Evolutionary conservation across 306 rosid genomes (phyloP).

Genomic region (Cucurbita maxima): DNA sequence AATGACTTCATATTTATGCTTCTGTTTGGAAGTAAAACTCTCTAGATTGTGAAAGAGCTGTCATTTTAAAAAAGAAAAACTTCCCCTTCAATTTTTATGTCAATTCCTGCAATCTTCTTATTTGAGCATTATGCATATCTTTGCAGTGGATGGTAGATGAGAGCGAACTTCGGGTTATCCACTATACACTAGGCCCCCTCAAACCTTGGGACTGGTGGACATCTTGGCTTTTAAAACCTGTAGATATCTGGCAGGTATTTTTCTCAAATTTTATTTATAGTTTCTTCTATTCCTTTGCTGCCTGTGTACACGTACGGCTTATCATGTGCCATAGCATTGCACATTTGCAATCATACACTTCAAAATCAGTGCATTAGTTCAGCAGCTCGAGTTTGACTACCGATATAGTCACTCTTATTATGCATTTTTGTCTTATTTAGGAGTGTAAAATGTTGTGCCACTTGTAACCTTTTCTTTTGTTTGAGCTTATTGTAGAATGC

Average conservation of each 20-base stretch:
- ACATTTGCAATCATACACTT: background rate
- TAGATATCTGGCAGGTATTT: constrained; percentile 97
- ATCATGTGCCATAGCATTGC: background rate
- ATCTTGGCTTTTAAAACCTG: constrained; percentile 97
- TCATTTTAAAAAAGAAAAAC: background rate
- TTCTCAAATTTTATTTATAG: background rate
- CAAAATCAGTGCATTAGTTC: background rate
- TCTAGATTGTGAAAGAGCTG: background rate
- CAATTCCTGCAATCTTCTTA: background rate
- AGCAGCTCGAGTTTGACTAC: background rate
- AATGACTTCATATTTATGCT: background rate
- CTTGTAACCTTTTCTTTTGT: background rate
- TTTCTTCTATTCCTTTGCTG: background rate
- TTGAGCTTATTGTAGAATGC: constrained; percentile 43
- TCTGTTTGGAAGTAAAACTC: background rate
- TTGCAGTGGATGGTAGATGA: constrained; percentile 97
- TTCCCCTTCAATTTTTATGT: background rate
- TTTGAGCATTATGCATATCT: background rate
- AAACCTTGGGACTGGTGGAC: constrained; percentile 99
- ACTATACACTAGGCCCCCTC: constrained; percentile 94
- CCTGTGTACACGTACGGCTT: background rate
- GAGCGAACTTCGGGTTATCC: constrained; percentile 77
- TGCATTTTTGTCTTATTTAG: background rate
- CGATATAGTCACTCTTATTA: too few species aligned
- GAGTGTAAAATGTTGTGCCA: background rate